Percentiles rank a stretch among this genome's conserved stretches.
phyloP scores from a whole-genome alignment of 495 filamentous ascomycete species.

The Pyronema omphalodes region DNA sequence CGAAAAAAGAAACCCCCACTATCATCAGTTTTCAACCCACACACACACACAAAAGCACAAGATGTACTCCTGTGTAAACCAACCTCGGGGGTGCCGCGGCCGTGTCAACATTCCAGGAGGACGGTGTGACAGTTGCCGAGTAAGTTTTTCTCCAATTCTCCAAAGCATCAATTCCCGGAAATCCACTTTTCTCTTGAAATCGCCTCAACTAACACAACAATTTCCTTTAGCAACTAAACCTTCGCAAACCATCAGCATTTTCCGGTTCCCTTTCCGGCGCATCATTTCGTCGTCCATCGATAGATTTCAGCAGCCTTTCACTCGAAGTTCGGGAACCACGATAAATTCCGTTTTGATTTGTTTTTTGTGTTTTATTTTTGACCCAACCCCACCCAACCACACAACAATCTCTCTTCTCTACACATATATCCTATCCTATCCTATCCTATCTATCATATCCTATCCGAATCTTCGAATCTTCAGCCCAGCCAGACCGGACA shows the following conservation, averaged over 20 bases:
- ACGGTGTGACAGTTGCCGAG: conserved; percentile 22
- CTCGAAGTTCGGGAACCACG: no score
- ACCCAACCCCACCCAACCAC: no score
- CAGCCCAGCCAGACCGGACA: no score
- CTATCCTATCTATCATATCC: no score
- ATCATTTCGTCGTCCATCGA: conserved; percentile 16
- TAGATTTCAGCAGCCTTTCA: conserved; percentile 8
- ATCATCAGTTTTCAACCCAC: background rate
- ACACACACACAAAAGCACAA: conserved; percentile 3
- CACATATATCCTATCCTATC: no score
- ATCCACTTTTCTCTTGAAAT: no score
- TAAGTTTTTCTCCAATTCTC: conserved; percentile 5
- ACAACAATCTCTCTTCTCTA: no score
- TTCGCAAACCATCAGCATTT: conserved; percentile 16
- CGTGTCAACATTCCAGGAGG: conserved; percentile 21
- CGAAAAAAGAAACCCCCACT: background rate
- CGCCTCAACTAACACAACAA: background rate
- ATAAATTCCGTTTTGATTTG: no score
- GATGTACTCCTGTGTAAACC: conserved; percentile 26
- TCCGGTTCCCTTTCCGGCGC: conserved; percentile 7
- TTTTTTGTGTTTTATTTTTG: no score
- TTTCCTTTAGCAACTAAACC: conserved; percentile 20
- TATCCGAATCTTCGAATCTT: no score
- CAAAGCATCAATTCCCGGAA: no score
- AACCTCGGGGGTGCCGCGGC: conserved; percentile 23